Conservation (phyloP, 495 filamentous ascomycete genomes). For the Xylaria flabelliformis region DNA sequence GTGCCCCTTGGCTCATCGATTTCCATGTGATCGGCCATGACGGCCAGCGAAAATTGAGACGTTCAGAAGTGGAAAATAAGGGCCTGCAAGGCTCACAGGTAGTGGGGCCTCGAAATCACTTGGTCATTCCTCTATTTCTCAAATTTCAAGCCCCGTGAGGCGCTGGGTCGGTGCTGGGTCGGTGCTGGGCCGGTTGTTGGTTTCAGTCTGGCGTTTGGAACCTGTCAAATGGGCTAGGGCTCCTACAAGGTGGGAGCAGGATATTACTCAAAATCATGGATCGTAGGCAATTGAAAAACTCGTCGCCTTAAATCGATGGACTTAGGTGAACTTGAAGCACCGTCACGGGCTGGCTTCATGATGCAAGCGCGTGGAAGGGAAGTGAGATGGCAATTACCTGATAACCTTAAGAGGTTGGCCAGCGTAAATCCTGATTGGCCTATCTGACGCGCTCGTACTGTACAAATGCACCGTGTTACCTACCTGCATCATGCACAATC, state of each 20-base stretch:
- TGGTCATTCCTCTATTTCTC: conserved; percentile 2
- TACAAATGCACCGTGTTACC: neutral
- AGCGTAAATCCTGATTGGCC: conserved; percentile 15
- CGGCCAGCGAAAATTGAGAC: neutral
- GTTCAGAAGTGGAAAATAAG: neutral
- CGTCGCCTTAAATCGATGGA: no score
- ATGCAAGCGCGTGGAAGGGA: neutral
- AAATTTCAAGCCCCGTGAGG: neutral
- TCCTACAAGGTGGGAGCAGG: neutral
- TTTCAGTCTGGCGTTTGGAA: conserved; percentile 10
- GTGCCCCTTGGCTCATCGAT: conserved; percentile 59
- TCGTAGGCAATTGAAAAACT: neutral
- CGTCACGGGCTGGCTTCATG: neutral
- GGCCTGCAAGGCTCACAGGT: neutral
- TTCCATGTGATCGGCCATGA: conserved; percentile 58
- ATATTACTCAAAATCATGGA: neutral
- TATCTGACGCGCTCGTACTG: neutral
- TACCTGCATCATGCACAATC: neutral
- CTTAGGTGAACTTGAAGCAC: neutral
- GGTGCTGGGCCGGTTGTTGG: conserved; percentile 1
- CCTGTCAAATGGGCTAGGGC: neutral
- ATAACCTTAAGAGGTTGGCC: neutral
- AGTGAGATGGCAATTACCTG: neutral
- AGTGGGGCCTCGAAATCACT: neutral
- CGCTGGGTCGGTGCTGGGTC: neutral